Evolutionary conservation across 805 yeast species (phyloP).

Genomic region (Komagataella phaffii): DNA sequence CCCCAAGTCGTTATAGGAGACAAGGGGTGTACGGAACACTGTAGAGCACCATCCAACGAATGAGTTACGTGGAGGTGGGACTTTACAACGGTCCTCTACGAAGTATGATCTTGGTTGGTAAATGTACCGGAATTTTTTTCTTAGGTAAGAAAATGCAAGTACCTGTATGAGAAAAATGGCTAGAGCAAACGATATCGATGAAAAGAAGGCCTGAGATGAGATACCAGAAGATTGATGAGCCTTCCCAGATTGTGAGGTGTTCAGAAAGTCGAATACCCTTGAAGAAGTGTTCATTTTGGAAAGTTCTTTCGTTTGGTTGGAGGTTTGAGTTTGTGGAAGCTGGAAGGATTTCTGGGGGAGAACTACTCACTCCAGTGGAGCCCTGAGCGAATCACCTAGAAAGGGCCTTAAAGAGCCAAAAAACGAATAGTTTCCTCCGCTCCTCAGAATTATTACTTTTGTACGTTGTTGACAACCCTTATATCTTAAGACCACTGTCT

Average conservation of each 20-base stretch:
- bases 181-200: conserved; percentile 41
- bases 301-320: neutral
- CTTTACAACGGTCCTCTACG: conserved; percentile 25
- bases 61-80: conserved; percentile 24
- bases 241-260: conserved; percentile 40
- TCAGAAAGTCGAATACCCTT: conserved; percentile 22
- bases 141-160: conserved; percentile 21
- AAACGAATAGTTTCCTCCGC: neutral
- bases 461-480: neutral
- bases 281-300: neutral
- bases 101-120: conserved; percentile 43
- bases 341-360: neutral
- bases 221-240: conserved; percentile 49
- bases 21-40: conserved; percentile 22
- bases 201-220: conserved; percentile 39
- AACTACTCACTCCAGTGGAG: neutral
- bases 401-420: neutral
- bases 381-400: neutral
- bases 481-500: neutral
- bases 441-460: neutral
- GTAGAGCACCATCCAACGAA: conserved; percentile 46
- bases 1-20: conserved; percentile 38
- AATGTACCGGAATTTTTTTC: conserved; percentile 22
- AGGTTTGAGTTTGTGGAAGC: neutral
- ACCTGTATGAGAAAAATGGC: conserved; percentile 42